Evolutionary conservation across 257 asterid genomes (phyloP), one percentile per base, ranked within the genome.

Genomic region (Plantago major): DNA sequence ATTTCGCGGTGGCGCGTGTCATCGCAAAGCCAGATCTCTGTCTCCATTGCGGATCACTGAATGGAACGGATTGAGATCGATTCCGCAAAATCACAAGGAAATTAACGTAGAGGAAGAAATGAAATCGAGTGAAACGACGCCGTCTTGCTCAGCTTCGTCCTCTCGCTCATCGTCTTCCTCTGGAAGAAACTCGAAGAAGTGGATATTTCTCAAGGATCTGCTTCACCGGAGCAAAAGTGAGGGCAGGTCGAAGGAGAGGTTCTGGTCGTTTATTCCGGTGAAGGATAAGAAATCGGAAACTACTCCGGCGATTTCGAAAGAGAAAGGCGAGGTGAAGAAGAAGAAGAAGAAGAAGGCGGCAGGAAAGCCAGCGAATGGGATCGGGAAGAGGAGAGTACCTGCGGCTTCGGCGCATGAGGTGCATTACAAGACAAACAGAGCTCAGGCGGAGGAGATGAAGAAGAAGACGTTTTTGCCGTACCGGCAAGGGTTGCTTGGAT

Each of bases 391-490:
- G 66, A 67, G 81, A 15, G 68, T 57, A 3, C 83, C 76, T 15
- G 88, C 79, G 15, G 89, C 79, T 10, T 93, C 99, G 3, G 91
- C 99, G 7, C 97, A 89, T 70, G 99, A 87, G 73, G 30, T 89
- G 82, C 95, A 86, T 67, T 93, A 93, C 79, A 86, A 95, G 0
- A 76, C 92, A 1, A 82, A 87, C 64, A 72, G 97, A 69, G 97
- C 96, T 51, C 96, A 93, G 60, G 90, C 99, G 45, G 99, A 89
- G 78, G 99, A 93, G 82, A 76, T 93, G 96, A 89, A 88, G 95
- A 93, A 74, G 71, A 89, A 87, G 87, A 93, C 99, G 37, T 93
- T 80, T 68, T 77, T 93, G 70, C 99, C 99, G 3, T 93, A 93
- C 67, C 50, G 90, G 64, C 96, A 85, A 65, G 97, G 99, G 4